These are phyloP conservation scores for Tuctoria greenei DNA, from an alignment of 176 grass and related monocot species.

Conservation along the genomic window DNA sequence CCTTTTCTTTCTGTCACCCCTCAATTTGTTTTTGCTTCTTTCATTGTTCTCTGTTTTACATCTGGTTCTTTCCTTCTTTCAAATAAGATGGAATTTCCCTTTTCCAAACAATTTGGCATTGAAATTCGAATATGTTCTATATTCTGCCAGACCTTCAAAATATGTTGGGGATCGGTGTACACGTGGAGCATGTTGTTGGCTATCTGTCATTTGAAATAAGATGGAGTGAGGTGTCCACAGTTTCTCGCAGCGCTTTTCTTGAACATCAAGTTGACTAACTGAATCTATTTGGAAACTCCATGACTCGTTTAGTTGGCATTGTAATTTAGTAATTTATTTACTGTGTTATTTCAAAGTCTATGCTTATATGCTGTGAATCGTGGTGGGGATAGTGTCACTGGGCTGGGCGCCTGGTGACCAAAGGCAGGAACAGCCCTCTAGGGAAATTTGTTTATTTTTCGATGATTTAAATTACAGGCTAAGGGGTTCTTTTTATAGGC, in stretches of 20 bases:
- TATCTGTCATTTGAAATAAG: not conserved
- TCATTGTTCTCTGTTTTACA: slow-evolving; percentile 1
- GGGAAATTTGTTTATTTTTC: no score
- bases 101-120: no score
- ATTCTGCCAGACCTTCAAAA: slow-evolving; percentile 10
- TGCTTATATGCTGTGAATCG: no score
- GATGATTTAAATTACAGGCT: no score
- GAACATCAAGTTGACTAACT: not conserved
- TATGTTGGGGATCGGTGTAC: slow-evolving; percentile 3
- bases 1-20: slow-evolving; percentile 17
- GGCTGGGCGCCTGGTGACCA: no score
- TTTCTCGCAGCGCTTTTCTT: not conserved
- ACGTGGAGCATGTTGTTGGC: slow-evolving; percentile 10
- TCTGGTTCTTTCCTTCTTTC: not conserved
- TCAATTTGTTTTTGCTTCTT: slow-evolving; percentile 22
- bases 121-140: slow-evolving; percentile 1
- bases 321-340: not conserved
- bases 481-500: no score
- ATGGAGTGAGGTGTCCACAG: not conserved
- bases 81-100: not conserved
- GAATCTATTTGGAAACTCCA: not conserved
- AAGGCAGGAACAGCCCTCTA: no score
- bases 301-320: not conserved
- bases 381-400: no score
- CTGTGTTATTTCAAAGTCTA: not conserved